Conservation (phyloP, 1,284 basidiomycete genomes). For the Meira miltonrushii region DNA sequence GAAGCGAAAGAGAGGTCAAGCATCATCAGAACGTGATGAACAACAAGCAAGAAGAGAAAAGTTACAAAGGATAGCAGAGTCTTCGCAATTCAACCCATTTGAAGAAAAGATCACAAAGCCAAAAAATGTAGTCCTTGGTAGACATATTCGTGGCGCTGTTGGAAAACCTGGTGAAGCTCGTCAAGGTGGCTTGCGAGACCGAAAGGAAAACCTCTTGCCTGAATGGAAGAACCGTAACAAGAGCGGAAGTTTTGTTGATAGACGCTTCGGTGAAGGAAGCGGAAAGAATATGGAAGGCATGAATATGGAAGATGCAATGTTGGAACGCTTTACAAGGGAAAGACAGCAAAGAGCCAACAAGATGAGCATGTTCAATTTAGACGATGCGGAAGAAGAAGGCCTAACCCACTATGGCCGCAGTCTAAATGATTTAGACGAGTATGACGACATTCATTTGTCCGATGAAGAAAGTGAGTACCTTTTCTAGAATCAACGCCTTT, state of each 20-base stretch:
- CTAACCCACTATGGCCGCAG: conserved; percentile 91
- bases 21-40: conserved; percentile 24
- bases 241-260: conserved; percentile 82
- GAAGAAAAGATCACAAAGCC: conserved; percentile 59
- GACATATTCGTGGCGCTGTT: conserved; percentile 73
- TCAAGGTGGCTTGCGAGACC: conserved; percentile 79
- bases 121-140: conserved; percentile 85
- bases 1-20: conserved; percentile 23
- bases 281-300: conserved; percentile 61
- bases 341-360: conserved; percentile 55
- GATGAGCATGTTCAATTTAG: conserved; percentile 80
- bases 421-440: conserved; percentile 76
- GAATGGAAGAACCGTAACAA: conserved; percentile 71
- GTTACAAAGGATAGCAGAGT: conserved; percentile 74
- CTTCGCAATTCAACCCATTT: conserved; percentile 77
- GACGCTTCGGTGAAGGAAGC: conserved; percentile 93
- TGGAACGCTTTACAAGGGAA: conserved; percentile 91
- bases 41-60: conserved; percentile 56
- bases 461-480: conserved; percentile 39
- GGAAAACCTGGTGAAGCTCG: conserved; percentile 81
- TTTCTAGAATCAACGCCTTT: background rate
- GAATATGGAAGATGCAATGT: conserved; percentile 90
- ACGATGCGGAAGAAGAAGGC: conserved; percentile 59
- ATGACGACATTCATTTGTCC: conserved; percentile 61
- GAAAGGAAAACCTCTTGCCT: conserved; percentile 68